Evolutionary conservation across 2,329 filamentous ascomycete genomes (phyloP), one percentile per base, ranked within the genome.

Genomic region (Apiospora kogelbergensis): DNA sequence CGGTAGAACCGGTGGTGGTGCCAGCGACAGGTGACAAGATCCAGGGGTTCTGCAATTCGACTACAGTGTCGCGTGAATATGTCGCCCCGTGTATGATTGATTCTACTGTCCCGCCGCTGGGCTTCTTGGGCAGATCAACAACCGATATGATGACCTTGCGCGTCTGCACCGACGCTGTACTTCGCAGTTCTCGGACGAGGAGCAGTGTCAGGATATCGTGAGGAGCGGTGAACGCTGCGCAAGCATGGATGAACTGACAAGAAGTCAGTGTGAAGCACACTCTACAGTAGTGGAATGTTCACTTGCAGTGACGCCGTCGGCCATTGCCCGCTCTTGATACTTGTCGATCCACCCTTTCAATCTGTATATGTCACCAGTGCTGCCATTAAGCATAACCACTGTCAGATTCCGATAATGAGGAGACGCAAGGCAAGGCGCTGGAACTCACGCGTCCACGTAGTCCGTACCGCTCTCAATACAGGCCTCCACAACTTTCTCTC

Each of bases 401-500:
- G 13, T 67, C 30, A 37, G 30, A 11, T 37, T n/a, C 30, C 3
- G 17, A 17, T n/a, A 3, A 13, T n/a, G 2, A 60, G 53, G 17
- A 60, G 20, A n/a, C 9, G 10, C 4, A 1, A 65, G 17, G 10
- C 37, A 26, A 26, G 30, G 24, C 41, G 44, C 11, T 17, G 26
- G 11, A 9, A 72, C 73, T 69, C 66, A 74, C 73, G 70, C 70
- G 24, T 75, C 74, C 33, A 74, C 30, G 45, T 74, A 75, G 60
- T 75, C 73, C 17, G 72, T 74, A 13, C 70, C 53, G 63, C 71
- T 73, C 57, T 71, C 70, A 22, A 74, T 20, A 65, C 74, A 76
- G 45, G 73, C 71, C 11, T 72, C n/a, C 2, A 75, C 68, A 9
- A 74, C 68, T 6, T 68, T 30, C 46, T 70, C 71, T 20, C 73